Base-by-base conservation (phyloP, 1,284 basidiomycete genomes). In the Tilletia setariae region DNA sequence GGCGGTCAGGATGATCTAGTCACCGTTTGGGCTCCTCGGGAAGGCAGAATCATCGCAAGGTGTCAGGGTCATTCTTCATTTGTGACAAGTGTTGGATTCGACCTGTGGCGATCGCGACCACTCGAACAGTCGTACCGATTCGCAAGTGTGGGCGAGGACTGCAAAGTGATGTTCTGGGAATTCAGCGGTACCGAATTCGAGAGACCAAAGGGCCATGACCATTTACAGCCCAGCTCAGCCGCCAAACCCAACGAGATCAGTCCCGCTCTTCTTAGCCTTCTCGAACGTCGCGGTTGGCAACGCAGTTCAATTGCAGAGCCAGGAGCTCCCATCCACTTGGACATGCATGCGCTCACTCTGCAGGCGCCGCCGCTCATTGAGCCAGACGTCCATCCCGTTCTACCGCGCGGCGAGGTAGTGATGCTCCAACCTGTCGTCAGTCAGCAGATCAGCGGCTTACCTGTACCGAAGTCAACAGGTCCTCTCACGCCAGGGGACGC, bases 31-130 rank as follows among this genome's bases (percentile, higher is more conserved):
- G 70, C 76, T 3, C 75, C 75, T 0, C 44, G 76, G 2, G 78
- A 80, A 49, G 75, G 76, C 11, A 68, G 77, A 9, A 89, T 98
- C 15, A 89, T 98, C n/a, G 95, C 95, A 2, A 87, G 94, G 63
- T 97, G 94, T 84, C 94, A 97, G 83, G 96, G 95, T 0, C 95
- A 98, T 81, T 91, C 92, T 0, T 94, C 92, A 1, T 98, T 96
- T 79, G 91, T 98, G 3, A 91, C 92, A 0, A 86, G 88, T 1
- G 86, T 98, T 9, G 90, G 91, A 0, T 98, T 97, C 81, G 96
- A 98, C 83, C 89, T 91, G 15, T 81, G 79, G 76, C 61, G 75
- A 21, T 86, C 89, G 64, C 87, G 90, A 25, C 91, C 90, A 3
- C 74, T 74, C 23, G 74, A 79, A 11, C 63, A 72, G 11, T 76